Evolutionary conservation across 257 asterid species (phyloP), one percentile per base, ranked within the genome.

Genomic region (Scutellaria galericulata): DNA sequence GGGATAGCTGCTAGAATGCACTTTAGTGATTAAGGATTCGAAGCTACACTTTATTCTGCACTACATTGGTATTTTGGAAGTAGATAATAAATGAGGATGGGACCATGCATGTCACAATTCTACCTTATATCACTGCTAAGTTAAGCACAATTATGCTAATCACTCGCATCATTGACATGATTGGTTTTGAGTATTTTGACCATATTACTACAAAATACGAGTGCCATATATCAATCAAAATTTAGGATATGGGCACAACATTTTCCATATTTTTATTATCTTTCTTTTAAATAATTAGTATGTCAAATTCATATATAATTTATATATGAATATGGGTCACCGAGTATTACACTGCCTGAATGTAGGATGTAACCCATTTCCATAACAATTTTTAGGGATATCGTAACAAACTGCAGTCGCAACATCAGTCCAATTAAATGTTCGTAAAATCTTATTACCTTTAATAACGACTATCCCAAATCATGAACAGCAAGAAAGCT

Each of bases 1-100:
- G 71, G 79, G 56, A 65, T 42, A 51, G 57, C 50, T 74, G 77
- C 68, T 79, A 70, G 60, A 50, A 74, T 74, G 76, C 76, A 78
- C 73, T 68, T 64, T 13, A 64, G 40, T 37, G 76, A 64, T 18
- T 0, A 27, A 67, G 73, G 73, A 73, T 78, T 73, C 68, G 73
- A 63, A 73, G 31, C 75, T 60, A 54, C 67, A 73, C 72, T 50
- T 24, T 24, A 24, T 24, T 24, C 27, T 24, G 1, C 27, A 24
- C 0, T 1, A 24, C 27, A 24, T 24, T 24, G 27, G 27, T 24
- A 27, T 55, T 12, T 44, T 61, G 39, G 2, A 2, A 15, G n/a
- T n/a, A n/a, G 58, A 78, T 44, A 68, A 78, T 52, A 72, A 27
- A 59, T 72, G 68, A 67, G 42, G 72, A 24, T 24, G 46, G 37